These are phyloP conservation scores for Stephanodiscus minutulus DNA, from an alignment of 108 stramenopile genomes.

Conservation along the genomic window DNA sequence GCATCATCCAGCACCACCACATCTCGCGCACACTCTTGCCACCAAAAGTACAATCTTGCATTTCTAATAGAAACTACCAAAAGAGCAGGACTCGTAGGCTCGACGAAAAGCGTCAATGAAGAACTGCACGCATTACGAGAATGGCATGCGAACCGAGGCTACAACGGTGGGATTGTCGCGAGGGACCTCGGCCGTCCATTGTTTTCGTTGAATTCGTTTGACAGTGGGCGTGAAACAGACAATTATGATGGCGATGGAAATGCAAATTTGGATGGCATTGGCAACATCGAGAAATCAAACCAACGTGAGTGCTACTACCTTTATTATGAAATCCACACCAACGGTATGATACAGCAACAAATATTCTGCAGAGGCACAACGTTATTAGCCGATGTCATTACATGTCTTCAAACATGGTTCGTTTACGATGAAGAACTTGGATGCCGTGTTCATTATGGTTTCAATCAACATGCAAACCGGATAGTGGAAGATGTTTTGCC, in stretches of 20 bases:
- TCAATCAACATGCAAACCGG: constrained; percentile 60
- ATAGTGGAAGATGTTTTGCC: constrained; percentile 62
- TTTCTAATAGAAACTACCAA: constrained; percentile 43
- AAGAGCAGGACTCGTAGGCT: constrained; percentile 57
- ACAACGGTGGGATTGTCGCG: constrained; percentile 60
- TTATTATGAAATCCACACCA: constrained; percentile 59
- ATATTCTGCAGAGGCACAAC: constrained; percentile 71
- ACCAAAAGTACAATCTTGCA: constrained; percentile 17
- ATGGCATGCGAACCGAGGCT: constrained; percentile 59
- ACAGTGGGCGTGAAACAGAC: constrained; percentile 3
- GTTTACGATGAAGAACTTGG: constrained; percentile 60
- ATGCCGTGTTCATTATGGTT: constrained; percentile 60
- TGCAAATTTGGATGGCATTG: constrained; percentile 15
- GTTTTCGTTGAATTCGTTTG: constrained; percentile 31
- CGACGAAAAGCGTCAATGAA: constrained; percentile 56
- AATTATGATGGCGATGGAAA: constrained; percentile 16
- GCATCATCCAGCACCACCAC: constrained; percentile 1
- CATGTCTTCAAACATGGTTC: constrained; percentile 56
- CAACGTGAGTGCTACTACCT: constrained; percentile 71
- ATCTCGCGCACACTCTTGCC: neutral
- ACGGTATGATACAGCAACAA: constrained; percentile 57
- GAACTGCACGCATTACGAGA: constrained; percentile 57
- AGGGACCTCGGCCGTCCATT: constrained; percentile 59
- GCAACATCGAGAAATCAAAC: constrained; percentile 12
- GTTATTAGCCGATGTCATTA: constrained; percentile 50